Conservation (phyloP, 106 monocot genomes). For the Dendrobium catenatum region DNA sequence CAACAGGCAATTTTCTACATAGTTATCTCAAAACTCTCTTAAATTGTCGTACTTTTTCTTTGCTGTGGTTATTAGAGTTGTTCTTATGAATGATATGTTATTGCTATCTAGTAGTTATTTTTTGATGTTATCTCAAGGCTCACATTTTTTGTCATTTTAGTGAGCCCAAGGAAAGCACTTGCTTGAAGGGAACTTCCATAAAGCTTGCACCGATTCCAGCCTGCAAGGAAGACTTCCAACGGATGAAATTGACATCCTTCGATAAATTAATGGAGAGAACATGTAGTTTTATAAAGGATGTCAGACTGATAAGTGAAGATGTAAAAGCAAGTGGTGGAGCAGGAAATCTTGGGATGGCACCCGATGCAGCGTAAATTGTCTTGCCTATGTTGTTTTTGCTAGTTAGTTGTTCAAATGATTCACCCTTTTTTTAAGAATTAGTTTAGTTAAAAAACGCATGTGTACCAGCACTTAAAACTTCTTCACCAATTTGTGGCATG, state of each 20-base stretch:
- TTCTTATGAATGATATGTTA: background rate
- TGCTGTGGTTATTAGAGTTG: background rate
- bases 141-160: conserved; percentile 27
- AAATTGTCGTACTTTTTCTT: background rate
- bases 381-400: background rate
- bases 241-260: conserved; percentile 81
- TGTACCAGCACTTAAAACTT: background rate
- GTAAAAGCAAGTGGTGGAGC: conserved; percentile 34
- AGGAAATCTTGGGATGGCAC: conserved; percentile 74
- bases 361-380: conserved; percentile 85
- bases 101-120: background rate
- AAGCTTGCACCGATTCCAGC: conserved; percentile 68
- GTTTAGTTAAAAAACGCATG: background rate
- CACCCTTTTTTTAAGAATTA: background rate
- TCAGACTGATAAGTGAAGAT: conserved; percentile 45
- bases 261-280: conserved; percentile 76
- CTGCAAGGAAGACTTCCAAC: conserved; percentile 81
- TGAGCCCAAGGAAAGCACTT: conserved; percentile 12
- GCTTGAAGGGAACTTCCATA: conserved; percentile 15
- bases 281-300: conserved; percentile 78
- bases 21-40: background rate
- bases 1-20: conserved; percentile 26
- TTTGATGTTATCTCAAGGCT: background rate
- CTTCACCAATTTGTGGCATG: background rate
- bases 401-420: background rate